A percentile compares a stretch with the other conserved stretches of the same genome.
phyloP scores from a whole-genome alignment of 805 yeast species.

The Wickerhamomyces ciferrii region DNA sequence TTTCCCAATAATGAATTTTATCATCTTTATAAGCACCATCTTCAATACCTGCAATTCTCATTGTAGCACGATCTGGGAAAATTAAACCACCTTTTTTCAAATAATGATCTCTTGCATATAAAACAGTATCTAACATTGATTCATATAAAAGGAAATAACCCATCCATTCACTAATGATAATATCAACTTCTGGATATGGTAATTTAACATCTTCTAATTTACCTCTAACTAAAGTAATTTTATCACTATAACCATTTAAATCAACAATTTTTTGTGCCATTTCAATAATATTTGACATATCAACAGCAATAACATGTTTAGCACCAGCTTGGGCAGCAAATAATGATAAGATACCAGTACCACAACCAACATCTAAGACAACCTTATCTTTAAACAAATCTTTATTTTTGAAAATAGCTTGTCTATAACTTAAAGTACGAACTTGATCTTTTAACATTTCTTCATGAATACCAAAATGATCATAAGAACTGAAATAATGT shows the following conservation, averaged over 20 bases:
- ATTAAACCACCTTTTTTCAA: slow-evolving; percentile 76
- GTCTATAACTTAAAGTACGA: slow-evolving; percentile 86
- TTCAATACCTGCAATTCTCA: slow-evolving; percentile 88
- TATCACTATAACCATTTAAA: slow-evolving; percentile 78
- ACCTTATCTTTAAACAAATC: slow-evolving; percentile 87
- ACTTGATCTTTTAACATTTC: slow-evolving; percentile 97
- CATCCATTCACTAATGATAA: slow-evolving; percentile 98
- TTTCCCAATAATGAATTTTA: slow-evolving; percentile 91
- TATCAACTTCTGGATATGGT: slow-evolving; percentile 87
- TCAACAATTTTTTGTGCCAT: slow-evolving; percentile 90
- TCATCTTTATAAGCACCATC: slow-evolving; percentile 90
- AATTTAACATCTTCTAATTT: slow-evolving; percentile 88
- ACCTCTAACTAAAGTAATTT: slow-evolving; percentile 85
- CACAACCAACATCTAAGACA: slow-evolving; percentile 98
- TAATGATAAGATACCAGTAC: slow-evolving; percentile 96
- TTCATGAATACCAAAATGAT: slow-evolving; percentile 96
- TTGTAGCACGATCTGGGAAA: slow-evolving; percentile 89
- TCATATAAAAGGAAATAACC: slow-evolving; percentile 95
- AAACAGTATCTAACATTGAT: slow-evolving; percentile 95
- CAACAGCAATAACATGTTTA: slow-evolving; percentile 94
- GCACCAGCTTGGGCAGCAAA: slow-evolving; percentile 99
- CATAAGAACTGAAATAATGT: slow-evolving; percentile 93
- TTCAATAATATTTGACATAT: slow-evolving; percentile 92
- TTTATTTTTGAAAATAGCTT: slow-evolving; percentile 87
- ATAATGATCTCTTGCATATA: slow-evolving; percentile 90